A percentile compares a stretch with the other conserved stretches of the same genome.
These are phyloP conservation scores for Hymenotorrendiella dingleyae DNA, from an alignment of 2,329 filamentous ascomycete species.

Conservation along the genomic window DNA sequence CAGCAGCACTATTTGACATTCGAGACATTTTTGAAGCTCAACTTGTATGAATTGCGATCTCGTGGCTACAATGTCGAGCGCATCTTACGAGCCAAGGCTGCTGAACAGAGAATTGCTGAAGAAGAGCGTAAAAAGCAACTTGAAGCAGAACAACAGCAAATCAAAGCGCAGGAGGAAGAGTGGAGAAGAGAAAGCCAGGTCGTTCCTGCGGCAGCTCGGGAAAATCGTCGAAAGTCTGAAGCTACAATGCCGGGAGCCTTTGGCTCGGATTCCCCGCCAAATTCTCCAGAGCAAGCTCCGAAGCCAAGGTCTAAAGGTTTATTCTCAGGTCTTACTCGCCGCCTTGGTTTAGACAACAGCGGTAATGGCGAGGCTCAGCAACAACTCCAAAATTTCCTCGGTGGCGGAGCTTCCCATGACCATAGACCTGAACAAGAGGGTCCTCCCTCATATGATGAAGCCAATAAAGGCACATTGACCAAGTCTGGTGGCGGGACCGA, in stretches of 20 bases:
- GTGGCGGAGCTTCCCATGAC: conserved; percentile 12
- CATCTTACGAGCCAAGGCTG: conserved; percentile 81
- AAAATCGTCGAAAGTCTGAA: conserved; percentile 35
- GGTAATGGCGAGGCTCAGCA: conserved; percentile 35
- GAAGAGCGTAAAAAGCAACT: conserved; percentile 70
- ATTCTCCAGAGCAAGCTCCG: conserved; percentile 31
- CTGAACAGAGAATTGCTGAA: conserved; percentile 82
- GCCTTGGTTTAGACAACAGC: conserved; percentile 59
- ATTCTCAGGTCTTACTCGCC: conserved; percentile 60
- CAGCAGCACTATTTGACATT: conserved; percentile 87
- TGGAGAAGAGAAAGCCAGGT: conserved; percentile 32
- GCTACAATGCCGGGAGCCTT: conserved; percentile 70
- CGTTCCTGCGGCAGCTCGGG: conserved; percentile 10
- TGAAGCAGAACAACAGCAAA: conserved; percentile 64
- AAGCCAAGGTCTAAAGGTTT: conserved; percentile 40
- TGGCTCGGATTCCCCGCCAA: conserved; percentile 54
- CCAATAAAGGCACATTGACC: conserved; percentile 11
- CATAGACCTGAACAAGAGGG: conserved; percentile 11
- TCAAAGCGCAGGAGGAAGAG: conserved; percentile 52
- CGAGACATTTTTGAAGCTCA: conserved; percentile 83
- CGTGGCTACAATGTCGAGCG: conserved; percentile 96
- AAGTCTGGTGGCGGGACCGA: conserved; percentile 18
- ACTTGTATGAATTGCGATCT: conserved; percentile 72
- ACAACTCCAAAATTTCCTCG: conserved; percentile 40
- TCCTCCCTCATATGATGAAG: conserved; percentile 26